Conservation (phyloP, 495 filamentous ascomycete species). For the Aspergillus ostianus region DNA sequence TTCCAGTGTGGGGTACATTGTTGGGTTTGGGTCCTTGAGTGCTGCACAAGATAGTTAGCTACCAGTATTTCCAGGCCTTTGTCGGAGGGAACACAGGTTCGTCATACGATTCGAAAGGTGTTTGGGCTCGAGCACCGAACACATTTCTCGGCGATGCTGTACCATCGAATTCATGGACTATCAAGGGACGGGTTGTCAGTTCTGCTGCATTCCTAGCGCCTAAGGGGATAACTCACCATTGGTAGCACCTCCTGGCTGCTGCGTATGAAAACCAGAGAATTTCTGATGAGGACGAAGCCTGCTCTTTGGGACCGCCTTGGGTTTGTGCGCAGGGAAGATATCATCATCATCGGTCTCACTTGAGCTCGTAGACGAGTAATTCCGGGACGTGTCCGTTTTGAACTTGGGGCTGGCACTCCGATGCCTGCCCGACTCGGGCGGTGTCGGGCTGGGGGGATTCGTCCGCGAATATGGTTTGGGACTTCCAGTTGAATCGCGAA, state of each 20-base stretch:
- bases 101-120: conserved; percentile 25
- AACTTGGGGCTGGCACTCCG: conserved; percentile 42
- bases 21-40: conserved; percentile 6
- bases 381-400: conserved; percentile 20
- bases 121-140: conserved; percentile 12
- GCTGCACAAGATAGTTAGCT: neutral
- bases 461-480: conserved; percentile 30
- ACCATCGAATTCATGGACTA: conserved; percentile 44
- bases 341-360: conserved; percentile 35
- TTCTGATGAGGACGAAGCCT: conserved; percentile 37
- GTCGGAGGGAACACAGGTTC: conserved; percentile 2
- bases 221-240: conserved; percentile 29
- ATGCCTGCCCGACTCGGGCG: conserved; percentile 29
- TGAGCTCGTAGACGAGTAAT: conserved; percentile 38
- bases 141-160: conserved; percentile 27
- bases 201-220: neutral
- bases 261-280: conserved; percentile 31
- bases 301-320: conserved; percentile 46
- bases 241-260: conserved; percentile 23
- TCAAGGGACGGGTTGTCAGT: conserved; percentile 24
- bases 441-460: conserved; percentile 34
- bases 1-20: conserved; percentile 1
- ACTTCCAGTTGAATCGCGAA: conserved; percentile 43
- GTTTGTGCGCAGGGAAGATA: conserved; percentile 27
- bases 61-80: neutral